Evolutionary conservation across 139 green algal species (phyloP), one percentile per base, ranked within the genome.

Genomic region (Bryopsis sp.): DNA sequence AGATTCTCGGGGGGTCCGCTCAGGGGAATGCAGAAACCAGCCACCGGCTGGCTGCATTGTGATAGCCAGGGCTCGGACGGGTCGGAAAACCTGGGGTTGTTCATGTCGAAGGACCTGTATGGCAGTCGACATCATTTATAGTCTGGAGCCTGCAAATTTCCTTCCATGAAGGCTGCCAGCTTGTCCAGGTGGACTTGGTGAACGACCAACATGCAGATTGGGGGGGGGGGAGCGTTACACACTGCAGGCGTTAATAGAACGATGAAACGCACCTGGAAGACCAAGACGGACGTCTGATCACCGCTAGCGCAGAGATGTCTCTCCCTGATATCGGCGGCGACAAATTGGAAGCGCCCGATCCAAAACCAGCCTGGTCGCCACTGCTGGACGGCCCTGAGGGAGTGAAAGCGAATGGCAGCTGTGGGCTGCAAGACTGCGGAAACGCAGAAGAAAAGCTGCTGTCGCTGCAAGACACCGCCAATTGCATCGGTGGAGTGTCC

Each of bases 391-490:
- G 63, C 0, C 72, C 82, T 3, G 83, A 87, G 11, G 86, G 86
- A 0, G 86, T 92, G 73, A 89, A 88, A 7, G 86, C 86, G 75
- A 92, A 92, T 0, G 86, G 86, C 43, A 92, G 81, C 71, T 92
- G 81, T 0, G 86, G 86, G 59, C 78, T 87, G 76, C 77, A 74
- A 60, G 78, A 82, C 36, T 68, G 28, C 8, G 61, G 39, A 47
- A 33, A 35, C 6, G 24, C 43, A 54, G 15, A 26, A 19, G 43
- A 54, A 54, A 54, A 26, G 43, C 19, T 19, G 43, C 43, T 54
- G 43, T 54, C 43, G 19, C 43, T 54, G 43, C 43, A 11, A 26
- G 43, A 54, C 43, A 54, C 43, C 43, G 15, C 43, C 43, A n/a
- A n/a, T n/a, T n/a, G n/a, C n/a, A n/a, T n/a, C n/a, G n/a, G n/a